Evolutionary conservation across 2,329 filamentous ascomycete species (phyloP), one percentile per base, ranked within the genome.

Genomic region (Penicillium capsulatum): DNA sequence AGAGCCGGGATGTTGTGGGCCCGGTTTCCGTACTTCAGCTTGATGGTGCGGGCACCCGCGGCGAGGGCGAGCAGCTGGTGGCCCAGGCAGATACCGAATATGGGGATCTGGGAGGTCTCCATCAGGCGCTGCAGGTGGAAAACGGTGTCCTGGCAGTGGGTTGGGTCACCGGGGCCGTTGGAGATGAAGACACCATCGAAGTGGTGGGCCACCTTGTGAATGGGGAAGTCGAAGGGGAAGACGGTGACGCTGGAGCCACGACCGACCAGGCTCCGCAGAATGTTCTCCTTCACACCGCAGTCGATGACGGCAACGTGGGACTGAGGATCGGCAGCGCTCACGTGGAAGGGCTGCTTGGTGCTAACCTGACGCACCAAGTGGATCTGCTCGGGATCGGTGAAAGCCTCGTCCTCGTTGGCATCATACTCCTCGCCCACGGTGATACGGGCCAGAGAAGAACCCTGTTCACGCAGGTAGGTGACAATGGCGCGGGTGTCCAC

Each of bases 261-360:
- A 69, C 79, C 83, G 61, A 97, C 90, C 45, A 98, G 76, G 66
- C 86, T 94, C 61, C 92, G 88, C 44, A 98, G 82, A 59, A 98
- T 98, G 75, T 98, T 98, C 79, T 98, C 92, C 80, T 98, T 98
- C 55, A 97, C 92, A 74, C 92, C 92, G 61, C 92, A 98, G 71
- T 98, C 92, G 63, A 98, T 84, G 54, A 98, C 78, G 43, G 91
- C 92, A 55, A 98, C 81, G 71, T 98, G 92, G 65, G 87, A 83
- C 59, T 84, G 81, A 49, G 91, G 88, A 53, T 84, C 79, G 20
- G 82, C 79, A 36, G 90, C 89, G 65, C 86, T 84, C 51, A 97
- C 85, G 59, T 97, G 88, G 75, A 97, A 98, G 29, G 92, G 92
- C 50, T 90, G 86, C 75, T 98, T 98, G 69, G 92, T 98, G 75